Conservation (phyloP, 1,139 yeast genomes). For the Saccharomyces pastorianus region DNA sequence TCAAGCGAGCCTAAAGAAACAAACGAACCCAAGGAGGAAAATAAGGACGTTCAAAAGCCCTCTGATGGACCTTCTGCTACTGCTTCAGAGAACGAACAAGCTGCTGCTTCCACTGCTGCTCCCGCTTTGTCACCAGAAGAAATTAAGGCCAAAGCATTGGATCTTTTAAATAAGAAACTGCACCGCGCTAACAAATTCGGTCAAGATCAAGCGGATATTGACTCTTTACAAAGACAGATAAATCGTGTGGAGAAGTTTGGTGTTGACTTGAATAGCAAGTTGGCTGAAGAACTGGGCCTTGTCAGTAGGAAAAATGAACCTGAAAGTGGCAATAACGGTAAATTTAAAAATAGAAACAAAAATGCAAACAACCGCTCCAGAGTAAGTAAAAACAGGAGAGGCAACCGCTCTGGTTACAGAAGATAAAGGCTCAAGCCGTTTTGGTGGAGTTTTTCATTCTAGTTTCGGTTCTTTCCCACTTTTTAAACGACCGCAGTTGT, state of each 20-base stretch:
- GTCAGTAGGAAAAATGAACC: constrained; percentile 15
- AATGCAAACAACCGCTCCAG: constrained; percentile 3
- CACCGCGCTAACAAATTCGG: constrained; percentile 75
- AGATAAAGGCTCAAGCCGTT: neutral
- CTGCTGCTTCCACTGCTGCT: constrained; percentile 8
- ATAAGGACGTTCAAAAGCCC: neutral
- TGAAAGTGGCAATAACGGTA: constrained; percentile 3
- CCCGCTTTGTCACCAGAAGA: constrained; percentile 51
- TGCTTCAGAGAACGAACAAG: neutral
- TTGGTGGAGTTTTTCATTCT: neutral
- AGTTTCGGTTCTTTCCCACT: neutral
- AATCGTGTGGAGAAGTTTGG: constrained; percentile 80
- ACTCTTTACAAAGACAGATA: constrained; percentile 48
- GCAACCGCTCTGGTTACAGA: neutral
- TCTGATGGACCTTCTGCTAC: neutral
- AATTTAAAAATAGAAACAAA: constrained; percentile 5
- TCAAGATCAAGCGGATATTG: constrained; percentile 42
- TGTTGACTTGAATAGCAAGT: constrained; percentile 56
- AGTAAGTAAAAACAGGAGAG: constrained; percentile 5
- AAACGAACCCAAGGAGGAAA: constrained; percentile 16
- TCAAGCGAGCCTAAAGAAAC: constrained; percentile 12
- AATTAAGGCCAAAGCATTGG: constrained; percentile 60
- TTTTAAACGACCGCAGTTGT: neutral
- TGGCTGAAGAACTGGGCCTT: constrained; percentile 61
- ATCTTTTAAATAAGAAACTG: constrained; percentile 57